Evolutionary conservation across 139 green algal genomes (phyloP), one percentile per base, ranked within the genome.

Genomic region (Tetradesmus lagerheimii): DNA sequence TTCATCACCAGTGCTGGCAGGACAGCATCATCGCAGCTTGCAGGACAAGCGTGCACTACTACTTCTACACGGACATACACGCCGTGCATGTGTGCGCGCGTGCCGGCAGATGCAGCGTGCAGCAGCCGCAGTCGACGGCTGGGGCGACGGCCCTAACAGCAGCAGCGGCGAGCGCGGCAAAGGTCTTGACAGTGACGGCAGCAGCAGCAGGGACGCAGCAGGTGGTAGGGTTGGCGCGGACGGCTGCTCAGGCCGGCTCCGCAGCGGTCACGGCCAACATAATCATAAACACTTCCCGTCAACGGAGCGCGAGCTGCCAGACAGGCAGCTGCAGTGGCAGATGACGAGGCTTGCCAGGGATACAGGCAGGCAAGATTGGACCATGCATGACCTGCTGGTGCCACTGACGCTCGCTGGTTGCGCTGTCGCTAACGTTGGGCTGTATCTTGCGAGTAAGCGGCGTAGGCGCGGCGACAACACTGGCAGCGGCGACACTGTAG

Each of bases 291-390:
- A 35, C 25, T 81, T 75, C 27, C 29, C 85, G 76, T 29, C 35
- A 8, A 74, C 76, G 6, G 86, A 90, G 12, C 23, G 86, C 27
- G 86, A 90, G 76, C 2, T 90, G 18, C 41, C 75, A 27, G 86
- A 90, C 50, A 38, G 86, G 39, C 86, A 90, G 86, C 77, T 90
- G 86, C 76, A 86, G 37, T 76, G 86, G 25, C 86, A 90, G 76
- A 62, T 90, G 76, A 50, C 37, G 0, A 90, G 86, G 76, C 76
- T 90, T 8, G 76, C 76, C 1, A 50, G 86, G 27, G 86, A 90
- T 43, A 35, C 47, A 35, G 35, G 76, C 35, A 35, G 35, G 9
- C 27, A n/a, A 27, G 50, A 85, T 35, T 3, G 76, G 25, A 76
- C 45, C 45, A 57, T 12, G 45, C 45, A 90, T 43, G 86, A 80